These are phyloP conservation scores for Pinus taeda DNA, from an alignment of 75 land plant genomes.

Conservation along the genomic window DNA sequence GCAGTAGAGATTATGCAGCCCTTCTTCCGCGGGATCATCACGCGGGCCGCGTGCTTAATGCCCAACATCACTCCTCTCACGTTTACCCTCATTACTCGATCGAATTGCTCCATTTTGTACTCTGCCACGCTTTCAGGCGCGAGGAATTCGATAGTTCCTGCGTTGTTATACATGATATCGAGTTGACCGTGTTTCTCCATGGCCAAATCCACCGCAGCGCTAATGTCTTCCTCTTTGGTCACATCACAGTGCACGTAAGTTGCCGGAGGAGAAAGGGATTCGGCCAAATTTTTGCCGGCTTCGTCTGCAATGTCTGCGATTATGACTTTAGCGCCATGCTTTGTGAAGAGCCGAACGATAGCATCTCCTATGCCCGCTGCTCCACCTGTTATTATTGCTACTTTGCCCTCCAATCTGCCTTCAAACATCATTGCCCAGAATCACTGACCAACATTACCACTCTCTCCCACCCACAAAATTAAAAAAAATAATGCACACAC, in stretches of 20 bases:
- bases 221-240: constrained; percentile 29
- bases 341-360: constrained; percentile 33
- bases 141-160: constrained; percentile 38
- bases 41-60: constrained; percentile 76
- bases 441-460: too few relatives aligned
- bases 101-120: constrained; percentile 49
- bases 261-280: constrained; percentile 39
- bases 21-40: constrained; percentile 50
- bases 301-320: constrained; percentile 39
- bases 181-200: constrained; percentile 40
- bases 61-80: constrained; percentile 57
- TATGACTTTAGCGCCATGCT: constrained; percentile 43
- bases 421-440: too few relatives aligned
- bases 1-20: constrained; percentile 18
- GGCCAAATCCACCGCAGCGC: constrained; percentile 36
- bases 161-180: constrained; percentile 64
- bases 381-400: constrained; percentile 63
- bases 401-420: constrained; percentile 47
- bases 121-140: constrained; percentile 29
- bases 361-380: constrained; percentile 63
- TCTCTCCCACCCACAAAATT: too few relatives aligned
- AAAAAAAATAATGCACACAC: too few relatives aligned
- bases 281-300: constrained; percentile 21
- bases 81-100: constrained; percentile 51
- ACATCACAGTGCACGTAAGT: constrained; percentile 52